phyloP scores from a whole-genome alignment of 352 stramenopile genomes.

The Phytophthora cajani region DNA sequence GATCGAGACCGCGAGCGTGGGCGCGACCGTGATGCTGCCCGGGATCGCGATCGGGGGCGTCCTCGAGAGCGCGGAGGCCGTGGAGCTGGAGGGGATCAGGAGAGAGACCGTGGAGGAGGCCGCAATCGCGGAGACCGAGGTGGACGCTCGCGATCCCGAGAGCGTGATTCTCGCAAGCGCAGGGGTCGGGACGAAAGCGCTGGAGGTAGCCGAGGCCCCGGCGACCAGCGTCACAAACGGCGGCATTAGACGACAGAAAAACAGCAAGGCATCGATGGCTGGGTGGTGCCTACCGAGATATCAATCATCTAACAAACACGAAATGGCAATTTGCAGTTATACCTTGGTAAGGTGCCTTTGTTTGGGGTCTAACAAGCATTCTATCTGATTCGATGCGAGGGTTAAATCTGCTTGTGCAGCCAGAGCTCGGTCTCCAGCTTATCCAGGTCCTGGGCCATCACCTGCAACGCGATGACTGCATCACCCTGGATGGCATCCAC shows the following conservation, averaged over 20 bases:
- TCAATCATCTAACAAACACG: conserved; percentile 26
- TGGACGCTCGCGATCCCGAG: conserved; percentile 55
- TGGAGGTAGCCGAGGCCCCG: conserved; percentile 31
- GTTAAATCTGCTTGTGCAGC: conserved; percentile 80
- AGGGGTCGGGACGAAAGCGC: conserved; percentile 62
- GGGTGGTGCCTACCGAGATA: conserved; percentile 14
- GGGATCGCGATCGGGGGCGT: conserved; percentile 26
- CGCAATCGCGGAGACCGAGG: conserved; percentile 40
- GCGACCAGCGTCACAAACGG: conserved; percentile 50
- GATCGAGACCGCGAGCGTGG: neutral
- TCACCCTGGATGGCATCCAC: conserved; percentile 64
- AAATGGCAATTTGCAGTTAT: conserved; percentile 20
- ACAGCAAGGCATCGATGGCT: conserved; percentile 13
- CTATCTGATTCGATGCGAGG: neutral
- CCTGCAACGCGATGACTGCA: conserved; percentile 59
- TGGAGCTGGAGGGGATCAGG: conserved; percentile 34
- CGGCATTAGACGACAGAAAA: conserved; percentile 48
- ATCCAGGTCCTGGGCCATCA: conserved; percentile 81
- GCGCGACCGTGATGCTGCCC: neutral
- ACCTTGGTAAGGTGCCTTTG: conserved; percentile 3
- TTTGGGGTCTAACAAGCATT: conserved; percentile 11
- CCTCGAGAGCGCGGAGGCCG: conserved; percentile 43
- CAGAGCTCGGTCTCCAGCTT: conserved; percentile 87
- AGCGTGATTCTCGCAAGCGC: conserved; percentile 74
- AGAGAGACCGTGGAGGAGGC: conserved; percentile 37